Conservation (phyloP, 169 alveolate species). For the Babesia bovis region DNA sequence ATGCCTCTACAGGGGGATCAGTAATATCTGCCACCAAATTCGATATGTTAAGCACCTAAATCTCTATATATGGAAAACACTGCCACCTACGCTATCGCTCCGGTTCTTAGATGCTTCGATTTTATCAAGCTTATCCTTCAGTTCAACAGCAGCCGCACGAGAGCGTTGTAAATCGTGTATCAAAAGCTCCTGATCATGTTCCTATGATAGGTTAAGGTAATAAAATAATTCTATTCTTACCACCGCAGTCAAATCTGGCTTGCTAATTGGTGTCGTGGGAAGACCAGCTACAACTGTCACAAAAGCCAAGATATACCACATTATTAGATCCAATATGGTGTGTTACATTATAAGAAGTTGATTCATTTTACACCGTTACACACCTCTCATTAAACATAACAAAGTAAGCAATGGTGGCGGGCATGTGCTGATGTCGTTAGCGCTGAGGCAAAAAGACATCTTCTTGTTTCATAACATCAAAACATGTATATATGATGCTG, state of each 20-base stretch:
- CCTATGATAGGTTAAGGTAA: conserved; percentile 1
- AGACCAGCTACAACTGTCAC: background rate
- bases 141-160: conserved; percentile 9
- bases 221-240: background rate
- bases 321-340: background rate
- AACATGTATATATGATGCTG: no score
- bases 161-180: conserved; percentile 36
- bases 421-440: conserved; percentile 7
- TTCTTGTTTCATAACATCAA: no score
- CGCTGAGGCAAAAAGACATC: background rate
- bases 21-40: conserved; percentile 12
- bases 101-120: conserved; percentile 34
- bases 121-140: conserved; percentile 35
- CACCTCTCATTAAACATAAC: background rate
- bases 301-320: background rate
- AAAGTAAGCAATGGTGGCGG: background rate
- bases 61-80: no score
- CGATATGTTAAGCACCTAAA: conserved; percentile 16
- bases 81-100: conserved; percentile 21
- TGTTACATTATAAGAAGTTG: background rate
- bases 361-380: background rate
- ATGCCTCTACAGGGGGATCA: background rate
- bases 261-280: background rate
- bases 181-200: conserved; percentile 62
- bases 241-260: conserved; percentile 8